phyloP scores from a whole-genome alignment of 805 yeast genomes.

The Teunomyces gatunensis region DNA sequence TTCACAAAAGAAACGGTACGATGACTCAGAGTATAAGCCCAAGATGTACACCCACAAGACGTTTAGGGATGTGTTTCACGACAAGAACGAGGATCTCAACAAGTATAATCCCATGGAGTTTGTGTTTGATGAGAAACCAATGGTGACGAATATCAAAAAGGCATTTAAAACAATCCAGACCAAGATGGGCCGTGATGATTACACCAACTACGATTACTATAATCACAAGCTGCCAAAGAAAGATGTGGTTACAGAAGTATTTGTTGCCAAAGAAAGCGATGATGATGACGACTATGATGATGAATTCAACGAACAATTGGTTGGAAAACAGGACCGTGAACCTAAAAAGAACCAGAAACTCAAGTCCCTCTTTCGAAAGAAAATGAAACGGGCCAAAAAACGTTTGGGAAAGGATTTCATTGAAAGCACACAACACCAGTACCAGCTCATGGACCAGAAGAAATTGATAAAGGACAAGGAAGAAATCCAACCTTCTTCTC shows the following conservation, averaged over 20 bases:
- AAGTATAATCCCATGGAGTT: slow-evolving; percentile 39
- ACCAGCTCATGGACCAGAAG: slow-evolving; percentile 5
- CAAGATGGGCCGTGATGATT: slow-evolving; percentile 30
- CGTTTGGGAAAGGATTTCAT: slow-evolving; percentile 18
- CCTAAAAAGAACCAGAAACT: slow-evolving; percentile 11
- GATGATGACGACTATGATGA: slow-evolving; percentile 9
- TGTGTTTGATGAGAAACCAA: slow-evolving; percentile 32
- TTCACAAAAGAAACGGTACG: slow-evolving; percentile 34
- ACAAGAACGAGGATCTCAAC: slow-evolving; percentile 26
- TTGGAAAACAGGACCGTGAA: not conserved
- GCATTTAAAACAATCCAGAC: slow-evolving; percentile 29
- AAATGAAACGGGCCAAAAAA: slow-evolving; percentile 21
- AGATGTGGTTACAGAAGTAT: slow-evolving; percentile 16
- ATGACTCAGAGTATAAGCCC: slow-evolving; percentile 33
- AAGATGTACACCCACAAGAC: slow-evolving; percentile 39
- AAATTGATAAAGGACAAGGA: slow-evolving; percentile 6
- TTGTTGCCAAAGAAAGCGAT: slow-evolving; percentile 19
- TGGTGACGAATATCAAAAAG: slow-evolving; percentile 13
- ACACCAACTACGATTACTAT: slow-evolving; percentile 36
- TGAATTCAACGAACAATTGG: not conserved
- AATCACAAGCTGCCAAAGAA: slow-evolving; percentile 14
- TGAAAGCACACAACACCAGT: slow-evolving; percentile 10
- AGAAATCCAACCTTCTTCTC: not conserved
- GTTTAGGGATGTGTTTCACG: slow-evolving; percentile 35
- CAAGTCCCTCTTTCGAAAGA: slow-evolving; percentile 12